These are phyloP conservation scores for Clonostachys byssicola DNA, from an alignment of 2,329 filamentous ascomycete species.

Conservation along the genomic window DNA sequence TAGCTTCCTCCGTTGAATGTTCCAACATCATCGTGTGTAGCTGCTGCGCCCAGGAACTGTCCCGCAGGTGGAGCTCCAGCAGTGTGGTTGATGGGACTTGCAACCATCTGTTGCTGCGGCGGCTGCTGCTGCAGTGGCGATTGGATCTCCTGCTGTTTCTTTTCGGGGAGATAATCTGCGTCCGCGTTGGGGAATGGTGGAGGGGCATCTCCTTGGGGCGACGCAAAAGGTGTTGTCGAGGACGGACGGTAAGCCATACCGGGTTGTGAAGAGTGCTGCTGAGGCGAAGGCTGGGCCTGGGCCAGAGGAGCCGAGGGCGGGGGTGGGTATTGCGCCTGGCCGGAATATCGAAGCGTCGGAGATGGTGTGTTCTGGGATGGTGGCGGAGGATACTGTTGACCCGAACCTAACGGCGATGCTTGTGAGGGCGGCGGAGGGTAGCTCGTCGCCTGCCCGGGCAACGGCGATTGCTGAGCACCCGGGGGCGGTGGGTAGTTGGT, in stretches of 20 bases:
- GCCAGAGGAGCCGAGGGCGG: conserved; percentile 7
- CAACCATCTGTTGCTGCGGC: conserved; percentile 7
- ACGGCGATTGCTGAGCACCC: conserved; percentile 21
- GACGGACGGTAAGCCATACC: conserved; percentile 14
- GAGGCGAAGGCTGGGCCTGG: conserved; percentile 15
- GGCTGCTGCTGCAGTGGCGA: conserved; percentile 7
- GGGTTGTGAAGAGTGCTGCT: conserved; percentile 8
- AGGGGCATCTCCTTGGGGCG: conserved; percentile 12
- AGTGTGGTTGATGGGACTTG: conserved; percentile 21
- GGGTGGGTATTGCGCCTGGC: conserved; percentile 5
- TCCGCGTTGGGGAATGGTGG: conserved; percentile 12
- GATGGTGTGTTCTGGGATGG: conserved; percentile 11
- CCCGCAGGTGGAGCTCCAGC: conserved; percentile 34
- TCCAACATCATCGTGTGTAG: conserved; percentile 76
- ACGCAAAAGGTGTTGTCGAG: conserved; percentile 13
- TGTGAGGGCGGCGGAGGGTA: conserved; percentile 5
- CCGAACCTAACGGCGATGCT: background rate
- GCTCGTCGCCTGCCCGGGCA: conserved; percentile 10
- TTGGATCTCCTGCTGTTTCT: conserved; percentile 16
- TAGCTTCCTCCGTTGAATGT: conserved; percentile 96
- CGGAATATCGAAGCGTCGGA: conserved; percentile 8
- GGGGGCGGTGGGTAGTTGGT: conserved; percentile 16
- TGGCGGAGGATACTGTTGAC: conserved; percentile 8
- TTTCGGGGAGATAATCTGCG: conserved; percentile 20
- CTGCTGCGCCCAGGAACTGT: conserved; percentile 59